Conservation (phyloP, 2,329 filamentous ascomycete species). For the Fusarium cicatricum region DNA sequence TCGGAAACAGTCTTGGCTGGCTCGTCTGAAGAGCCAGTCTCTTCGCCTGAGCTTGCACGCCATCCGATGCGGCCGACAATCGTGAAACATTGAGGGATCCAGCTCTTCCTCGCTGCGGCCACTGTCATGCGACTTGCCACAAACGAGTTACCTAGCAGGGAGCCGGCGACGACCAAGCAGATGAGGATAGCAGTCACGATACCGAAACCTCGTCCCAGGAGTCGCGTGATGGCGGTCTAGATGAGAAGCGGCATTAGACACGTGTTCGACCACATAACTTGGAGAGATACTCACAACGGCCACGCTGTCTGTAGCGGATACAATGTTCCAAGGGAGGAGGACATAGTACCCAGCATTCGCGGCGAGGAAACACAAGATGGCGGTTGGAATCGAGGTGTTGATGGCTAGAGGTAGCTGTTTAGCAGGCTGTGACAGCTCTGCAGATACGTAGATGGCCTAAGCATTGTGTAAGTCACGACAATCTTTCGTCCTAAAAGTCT, state of each 20-base stretch:
- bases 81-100: slow-evolving; percentile 58
- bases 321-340: slow-evolving; percentile 65
- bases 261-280: neutral
- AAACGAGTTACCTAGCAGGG: slow-evolving; percentile 69
- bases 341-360: slow-evolving; percentile 71
- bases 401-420: slow-evolving; percentile 67
- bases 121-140: slow-evolving; percentile 68
- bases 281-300: slow-evolving; percentile 60
- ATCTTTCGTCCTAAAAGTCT: neutral
- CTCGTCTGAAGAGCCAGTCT: neutral
- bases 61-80: slow-evolving; percentile 55
- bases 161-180: slow-evolving; percentile 68
- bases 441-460: slow-evolving; percentile 63
- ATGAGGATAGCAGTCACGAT: slow-evolving; percentile 64
- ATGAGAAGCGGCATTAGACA: neutral
- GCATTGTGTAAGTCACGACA: neutral
- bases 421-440: slow-evolving; percentile 60
- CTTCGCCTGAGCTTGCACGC: slow-evolving; percentile 2
- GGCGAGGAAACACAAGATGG: slow-evolving; percentile 66
- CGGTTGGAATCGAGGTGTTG: slow-evolving; percentile 67
- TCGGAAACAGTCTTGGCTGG: slow-evolving; percentile 48
- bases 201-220: slow-evolving; percentile 63
- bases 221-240: slow-evolving; percentile 62
- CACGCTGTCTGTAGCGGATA: slow-evolving; percentile 67
- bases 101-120: slow-evolving; percentile 61